Conservation (phyloP, 129 eudicot species). For the Mikania micrantha region DNA sequence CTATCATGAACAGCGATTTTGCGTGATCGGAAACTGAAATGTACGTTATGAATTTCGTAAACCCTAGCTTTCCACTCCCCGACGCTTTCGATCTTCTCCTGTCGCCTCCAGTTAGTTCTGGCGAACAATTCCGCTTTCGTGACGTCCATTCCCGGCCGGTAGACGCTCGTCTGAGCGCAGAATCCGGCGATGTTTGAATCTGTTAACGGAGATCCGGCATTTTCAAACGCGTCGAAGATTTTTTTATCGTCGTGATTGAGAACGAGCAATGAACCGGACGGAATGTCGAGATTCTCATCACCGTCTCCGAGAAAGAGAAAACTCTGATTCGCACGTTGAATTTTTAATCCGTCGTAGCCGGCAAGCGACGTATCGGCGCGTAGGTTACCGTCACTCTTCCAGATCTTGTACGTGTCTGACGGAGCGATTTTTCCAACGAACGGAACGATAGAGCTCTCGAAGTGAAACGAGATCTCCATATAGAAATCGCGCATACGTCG, state of each 20-base stretch:
- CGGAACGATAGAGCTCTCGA: slow-evolving; percentile 89
- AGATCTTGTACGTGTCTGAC: slow-evolving; percentile 86
- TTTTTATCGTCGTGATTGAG: slow-evolving; percentile 78
- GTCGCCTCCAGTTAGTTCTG: slow-evolving; percentile 81
- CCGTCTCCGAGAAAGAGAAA: slow-evolving; percentile 89
- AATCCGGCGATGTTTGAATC: slow-evolving; percentile 63
- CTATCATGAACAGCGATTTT: slow-evolving; percentile 43
- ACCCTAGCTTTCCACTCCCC: slow-evolving; percentile 93
- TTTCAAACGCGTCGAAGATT: slow-evolving; percentile 85
- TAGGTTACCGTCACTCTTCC: slow-evolving; percentile 84
- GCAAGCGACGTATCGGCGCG: slow-evolving; percentile 93
- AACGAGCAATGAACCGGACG: slow-evolving; percentile 62
- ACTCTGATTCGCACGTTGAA: slow-evolving; percentile 92
- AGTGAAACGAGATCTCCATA: slow-evolving; percentile 84
- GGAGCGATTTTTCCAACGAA: slow-evolving; percentile 93
- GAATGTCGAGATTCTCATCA: slow-evolving; percentile 32
- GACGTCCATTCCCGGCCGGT: slow-evolving; percentile 97
- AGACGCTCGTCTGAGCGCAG: slow-evolving; percentile 72
- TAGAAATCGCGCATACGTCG: slow-evolving; percentile 88
- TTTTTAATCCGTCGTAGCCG: slow-evolving; percentile 90
- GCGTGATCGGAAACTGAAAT: slow-evolving; percentile 80
- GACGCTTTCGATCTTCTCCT: slow-evolving; percentile 72
- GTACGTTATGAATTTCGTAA: slow-evolving; percentile 75
- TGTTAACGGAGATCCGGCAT: slow-evolving; percentile 61
- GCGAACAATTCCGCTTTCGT: slow-evolving; percentile 67